phyloP scores from a whole-genome alignment of 148 eudicot species.

The Vaccinium darrowii region DNA sequence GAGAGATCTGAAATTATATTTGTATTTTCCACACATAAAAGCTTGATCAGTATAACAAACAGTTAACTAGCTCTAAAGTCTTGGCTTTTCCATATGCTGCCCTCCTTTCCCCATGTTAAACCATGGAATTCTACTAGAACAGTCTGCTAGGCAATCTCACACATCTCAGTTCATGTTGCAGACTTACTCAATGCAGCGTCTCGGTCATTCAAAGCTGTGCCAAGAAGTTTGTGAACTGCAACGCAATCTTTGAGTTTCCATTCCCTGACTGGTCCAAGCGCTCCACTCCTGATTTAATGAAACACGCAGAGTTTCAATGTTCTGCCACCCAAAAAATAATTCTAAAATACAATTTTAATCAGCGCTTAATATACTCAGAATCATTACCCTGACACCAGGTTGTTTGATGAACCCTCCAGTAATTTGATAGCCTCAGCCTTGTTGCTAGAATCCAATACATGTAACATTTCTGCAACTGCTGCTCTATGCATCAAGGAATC shows the following conservation, averaged over 20 bases:
- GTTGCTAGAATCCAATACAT: slow-evolving; percentile 69
- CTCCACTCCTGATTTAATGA: slow-evolving; percentile 51
- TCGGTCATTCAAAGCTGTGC: slow-evolving; percentile 43
- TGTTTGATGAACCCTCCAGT: slow-evolving; percentile 67
- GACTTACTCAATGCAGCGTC: slow-evolving; percentile 81
- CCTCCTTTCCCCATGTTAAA: neutral
- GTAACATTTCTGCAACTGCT: slow-evolving; percentile 86
- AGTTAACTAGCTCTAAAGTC: neutral
- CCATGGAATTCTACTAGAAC: neutral
- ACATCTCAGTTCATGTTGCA: neutral
- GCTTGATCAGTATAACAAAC: neutral
- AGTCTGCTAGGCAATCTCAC: neutral
- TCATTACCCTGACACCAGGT: slow-evolving; percentile 48
- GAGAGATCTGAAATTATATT: neutral
- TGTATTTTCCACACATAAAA: neutral
- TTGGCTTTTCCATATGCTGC: neutral
- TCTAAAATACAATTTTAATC: neutral
- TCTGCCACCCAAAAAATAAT: neutral
- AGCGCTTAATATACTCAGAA: neutral
- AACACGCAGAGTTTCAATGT: neutral
- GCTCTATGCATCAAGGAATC: slow-evolving; percentile 93
- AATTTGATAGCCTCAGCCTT: slow-evolving; percentile 69
- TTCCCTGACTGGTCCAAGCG: slow-evolving; percentile 43
- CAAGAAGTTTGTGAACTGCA: slow-evolving; percentile 75
- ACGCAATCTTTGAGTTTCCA: slow-evolving; percentile 79